Percentiles rank a stretch among this genome's conserved stretches.
phyloP scores from a whole-genome alignment of 176 grass and related monocot genomes.

The Pharus latifolius region DNA sequence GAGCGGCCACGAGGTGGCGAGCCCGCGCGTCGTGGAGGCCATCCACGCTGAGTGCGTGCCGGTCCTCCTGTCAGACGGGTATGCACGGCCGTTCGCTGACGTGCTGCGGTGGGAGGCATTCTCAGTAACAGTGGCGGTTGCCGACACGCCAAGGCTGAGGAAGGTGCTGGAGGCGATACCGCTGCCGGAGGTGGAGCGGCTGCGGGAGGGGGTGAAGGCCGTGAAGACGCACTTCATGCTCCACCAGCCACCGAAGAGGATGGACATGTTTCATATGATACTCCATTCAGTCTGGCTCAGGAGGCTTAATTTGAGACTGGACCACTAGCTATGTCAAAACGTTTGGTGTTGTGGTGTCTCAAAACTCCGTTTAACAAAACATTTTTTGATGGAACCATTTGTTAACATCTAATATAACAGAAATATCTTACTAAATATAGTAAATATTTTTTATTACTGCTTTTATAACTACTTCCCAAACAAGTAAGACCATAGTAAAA shows the following conservation, averaged over 20 bases:
- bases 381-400: no score
- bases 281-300: slow-evolving; percentile 71
- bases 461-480: no score
- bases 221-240: slow-evolving; percentile 63
- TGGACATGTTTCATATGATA: slow-evolving; percentile 86
- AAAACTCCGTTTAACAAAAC: no score
- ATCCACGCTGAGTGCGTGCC: slow-evolving; percentile 70
- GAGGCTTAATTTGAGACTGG: slow-evolving; percentile 43
- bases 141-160: slow-evolving; percentile 34
- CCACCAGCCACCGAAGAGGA: slow-evolving; percentile 35
- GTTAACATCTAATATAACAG: no score
- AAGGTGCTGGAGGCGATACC: slow-evolving; percentile 41
- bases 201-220: slow-evolving; percentile 29
- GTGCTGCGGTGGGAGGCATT: slow-evolving; percentile 66
- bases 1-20: slow-evolving; percentile 70
- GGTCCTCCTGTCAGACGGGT: slow-evolving; percentile 44
- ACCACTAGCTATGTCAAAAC: background rate
- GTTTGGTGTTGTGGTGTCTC: no score
- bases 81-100: slow-evolving; percentile 53
- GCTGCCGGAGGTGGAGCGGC: slow-evolving; percentile 42
- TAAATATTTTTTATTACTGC: no score
- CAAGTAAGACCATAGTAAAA: background rate
- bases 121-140: slow-evolving; percentile 47
- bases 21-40: slow-evolving; percentile 65
- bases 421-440: no score